Evolutionary conservation across 2,329 filamentous ascomycete species (phyloP).

Genomic region (Berkeleyomyces rouxiae): DNA sequence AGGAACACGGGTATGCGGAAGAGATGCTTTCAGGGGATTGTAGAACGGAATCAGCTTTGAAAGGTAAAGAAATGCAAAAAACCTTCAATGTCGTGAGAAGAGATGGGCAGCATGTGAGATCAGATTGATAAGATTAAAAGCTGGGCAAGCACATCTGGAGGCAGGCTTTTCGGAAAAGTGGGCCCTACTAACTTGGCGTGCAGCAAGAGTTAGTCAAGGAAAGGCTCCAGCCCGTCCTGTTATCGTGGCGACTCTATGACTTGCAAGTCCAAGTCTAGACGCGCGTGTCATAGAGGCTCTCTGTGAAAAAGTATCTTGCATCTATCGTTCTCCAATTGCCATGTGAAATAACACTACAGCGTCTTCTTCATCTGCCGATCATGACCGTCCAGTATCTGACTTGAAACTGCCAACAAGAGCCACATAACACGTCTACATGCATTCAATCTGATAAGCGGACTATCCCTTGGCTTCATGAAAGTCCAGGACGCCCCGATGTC

Average conservation of each 20-base stretch:
- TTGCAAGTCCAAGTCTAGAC: neutral
- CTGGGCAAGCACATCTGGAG: neutral
- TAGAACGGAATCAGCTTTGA: neutral
- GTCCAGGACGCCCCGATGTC: neutral
- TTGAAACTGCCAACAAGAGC: neutral
- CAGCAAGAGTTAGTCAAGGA: neutral
- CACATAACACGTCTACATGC: neutral
- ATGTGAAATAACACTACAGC: too few relatives aligned
- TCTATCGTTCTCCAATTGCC: too few relatives aligned
- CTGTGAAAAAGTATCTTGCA: too few relatives aligned
- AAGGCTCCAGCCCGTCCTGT: neutral
- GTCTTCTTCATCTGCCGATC: too few relatives aligned
- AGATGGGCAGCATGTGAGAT: slow-evolving; percentile 17
- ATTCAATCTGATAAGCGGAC: neutral
- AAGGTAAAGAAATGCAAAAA: neutral
- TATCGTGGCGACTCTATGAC: neutral
- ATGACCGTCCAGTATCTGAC: too few relatives aligned
- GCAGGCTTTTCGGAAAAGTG: neutral
- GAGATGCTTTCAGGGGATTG: neutral
- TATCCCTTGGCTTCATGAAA: neutral
- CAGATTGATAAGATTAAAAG: slow-evolving; percentile 31
- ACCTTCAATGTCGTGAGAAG: slow-evolving; percentile 3
- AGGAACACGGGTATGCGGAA: neutral
- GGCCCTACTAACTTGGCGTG: neutral
- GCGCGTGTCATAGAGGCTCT: too few relatives aligned